These are phyloP conservation scores for Herpetomonas samuelpessoai DNA, from an alignment of 208 protist genomes.

Conservation along the genomic window DNA sequence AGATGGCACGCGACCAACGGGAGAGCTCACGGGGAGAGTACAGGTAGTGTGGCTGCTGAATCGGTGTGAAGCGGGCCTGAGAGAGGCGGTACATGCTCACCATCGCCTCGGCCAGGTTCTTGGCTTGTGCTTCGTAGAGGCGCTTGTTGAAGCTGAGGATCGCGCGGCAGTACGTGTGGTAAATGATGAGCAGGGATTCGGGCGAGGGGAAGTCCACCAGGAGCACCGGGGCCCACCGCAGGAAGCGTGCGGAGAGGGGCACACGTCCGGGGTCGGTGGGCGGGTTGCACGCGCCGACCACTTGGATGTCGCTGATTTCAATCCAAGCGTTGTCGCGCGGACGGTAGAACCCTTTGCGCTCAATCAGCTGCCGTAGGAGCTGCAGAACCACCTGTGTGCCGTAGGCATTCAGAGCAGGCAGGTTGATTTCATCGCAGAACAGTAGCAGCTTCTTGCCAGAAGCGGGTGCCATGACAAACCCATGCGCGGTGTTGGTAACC, in stretches of 20 bases:
- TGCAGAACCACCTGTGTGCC: constrained; percentile 98
- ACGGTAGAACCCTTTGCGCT: constrained; percentile 97
- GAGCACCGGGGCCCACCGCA: constrained; percentile 97
- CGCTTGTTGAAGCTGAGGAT: constrained; percentile 79
- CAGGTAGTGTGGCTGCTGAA: constrained; percentile 98
- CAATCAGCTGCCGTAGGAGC: constrained; percentile 98
- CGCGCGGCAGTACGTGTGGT: constrained; percentile 97
- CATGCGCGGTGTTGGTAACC: constrained; percentile 88
- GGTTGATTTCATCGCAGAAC: constrained; percentile 99
- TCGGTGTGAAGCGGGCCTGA: constrained; percentile 93
- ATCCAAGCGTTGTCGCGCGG: constrained; percentile 93
- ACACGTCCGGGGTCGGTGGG: constrained; percentile 98
- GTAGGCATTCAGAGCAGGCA: constrained; percentile 96
- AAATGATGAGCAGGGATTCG: constrained; percentile 97
- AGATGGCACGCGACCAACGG: constrained; percentile 97
- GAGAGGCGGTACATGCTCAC: constrained; percentile 95
- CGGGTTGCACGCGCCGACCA: constrained; percentile 97
- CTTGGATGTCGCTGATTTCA: constrained; percentile 93
- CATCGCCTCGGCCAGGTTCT: constrained; percentile 92
- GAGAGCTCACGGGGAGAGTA: constrained; percentile 99
- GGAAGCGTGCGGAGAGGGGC: constrained; percentile 94
- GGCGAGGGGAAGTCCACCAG: constrained; percentile 98
- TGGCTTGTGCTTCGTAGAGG: constrained; percentile 49
- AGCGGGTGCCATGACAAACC: constrained; percentile 88
- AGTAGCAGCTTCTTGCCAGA: constrained; percentile 95